Conservation (phyloP, 345 rosid species). For the Camelina hispida region DNA sequence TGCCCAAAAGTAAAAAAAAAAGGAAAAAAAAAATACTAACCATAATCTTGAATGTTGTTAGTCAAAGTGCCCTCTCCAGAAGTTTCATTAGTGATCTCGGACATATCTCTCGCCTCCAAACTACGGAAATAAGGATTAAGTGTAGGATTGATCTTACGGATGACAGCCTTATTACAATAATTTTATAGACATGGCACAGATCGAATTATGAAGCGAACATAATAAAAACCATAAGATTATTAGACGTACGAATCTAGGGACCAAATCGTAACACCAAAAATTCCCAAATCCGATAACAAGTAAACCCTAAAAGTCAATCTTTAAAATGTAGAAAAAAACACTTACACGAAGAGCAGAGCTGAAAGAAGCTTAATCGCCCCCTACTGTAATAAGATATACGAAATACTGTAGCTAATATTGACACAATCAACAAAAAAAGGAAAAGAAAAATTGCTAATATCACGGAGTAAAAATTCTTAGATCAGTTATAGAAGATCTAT, state of each 20-base stretch:
- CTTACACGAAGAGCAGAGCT: not conserved
- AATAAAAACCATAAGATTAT: not conserved
- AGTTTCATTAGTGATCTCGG: slow-evolving; percentile 61
- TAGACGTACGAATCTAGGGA: not conserved
- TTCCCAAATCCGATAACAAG: not conserved
- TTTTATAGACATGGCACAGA: not conserved
- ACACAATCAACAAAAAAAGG: not conserved
- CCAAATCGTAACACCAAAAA: not conserved
- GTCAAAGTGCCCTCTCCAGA: slow-evolving; percentile 43
- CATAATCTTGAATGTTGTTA: slow-evolving; percentile 20
- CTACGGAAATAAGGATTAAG: not conserved
- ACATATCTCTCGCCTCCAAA: slow-evolving; percentile 51
- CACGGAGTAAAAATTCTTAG: not conserved
- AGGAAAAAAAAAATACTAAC: not conserved
- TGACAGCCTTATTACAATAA: not conserved
- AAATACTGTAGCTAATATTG: not conserved
- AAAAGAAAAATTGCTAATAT: not conserved
- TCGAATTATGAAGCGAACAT: not conserved
- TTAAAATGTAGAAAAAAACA: not conserved
- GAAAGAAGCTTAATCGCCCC: slow-evolving; percentile 22
- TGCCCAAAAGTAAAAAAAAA: not conserved
- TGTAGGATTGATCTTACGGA: not conserved
- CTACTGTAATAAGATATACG: not conserved
- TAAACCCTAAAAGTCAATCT: not conserved
- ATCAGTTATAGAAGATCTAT: too few relatives aligned